These are phyloP conservation scores for Dictyostelium firmibasis DNA, from an alignment of 78 protist species.

Conservation along the genomic window DNA sequence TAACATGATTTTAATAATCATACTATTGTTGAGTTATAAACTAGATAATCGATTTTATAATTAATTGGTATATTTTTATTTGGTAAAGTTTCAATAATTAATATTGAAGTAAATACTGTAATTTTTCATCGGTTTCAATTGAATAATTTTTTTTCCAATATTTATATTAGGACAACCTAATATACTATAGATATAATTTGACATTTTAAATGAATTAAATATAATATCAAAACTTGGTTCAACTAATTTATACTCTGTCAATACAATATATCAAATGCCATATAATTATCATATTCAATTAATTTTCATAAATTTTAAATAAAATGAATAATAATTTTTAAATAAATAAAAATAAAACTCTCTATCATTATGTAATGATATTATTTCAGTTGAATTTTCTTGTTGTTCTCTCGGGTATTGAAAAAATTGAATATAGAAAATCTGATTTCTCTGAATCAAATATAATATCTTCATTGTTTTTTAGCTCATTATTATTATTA, in stretches of 20 bases:
- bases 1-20: no score
- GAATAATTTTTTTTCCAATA: no score
- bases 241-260: neutral
- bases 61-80: no score
- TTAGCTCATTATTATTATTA: neutral
- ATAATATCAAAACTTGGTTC: neutral
- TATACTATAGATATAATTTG: no score
- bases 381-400: neutral
- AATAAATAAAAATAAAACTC: neutral
- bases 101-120: no score
- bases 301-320: neutral
- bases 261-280: neutral
- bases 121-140: no score
- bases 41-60: no score
- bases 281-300: neutral
- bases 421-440: no score
- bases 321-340: neutral
- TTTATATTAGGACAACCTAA: no score
- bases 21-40: no score
- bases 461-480: neutral
- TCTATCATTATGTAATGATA: neutral
- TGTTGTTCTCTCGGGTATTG: neutral
- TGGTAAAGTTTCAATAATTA: no score
- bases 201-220: no score
- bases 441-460: neutral